Evolutionary conservation across 2,329 filamentous ascomycete genomes (phyloP).

Genomic region (Zymoseptoria ardabiliae): DNA sequence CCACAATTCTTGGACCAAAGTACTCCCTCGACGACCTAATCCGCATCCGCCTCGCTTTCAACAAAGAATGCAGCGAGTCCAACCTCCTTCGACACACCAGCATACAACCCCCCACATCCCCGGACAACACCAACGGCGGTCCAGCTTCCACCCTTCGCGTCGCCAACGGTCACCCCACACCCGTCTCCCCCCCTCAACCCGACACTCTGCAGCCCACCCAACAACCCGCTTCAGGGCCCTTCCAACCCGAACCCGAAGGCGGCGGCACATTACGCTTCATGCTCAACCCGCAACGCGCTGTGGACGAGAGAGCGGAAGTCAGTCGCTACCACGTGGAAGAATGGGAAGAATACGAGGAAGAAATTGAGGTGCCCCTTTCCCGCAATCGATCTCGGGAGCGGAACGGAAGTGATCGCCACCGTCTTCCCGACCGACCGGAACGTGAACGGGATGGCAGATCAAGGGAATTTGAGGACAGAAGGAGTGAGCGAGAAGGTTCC

Average conservation of each 20-base stretch:
- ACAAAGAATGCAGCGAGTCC: constrained; percentile 65
- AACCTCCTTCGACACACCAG: constrained; percentile 55
- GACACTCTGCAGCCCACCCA: constrained; percentile 15
- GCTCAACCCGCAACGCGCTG: constrained; percentile 70
- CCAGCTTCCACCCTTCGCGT: constrained; percentile 25
- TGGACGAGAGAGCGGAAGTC: constrained; percentile 61
- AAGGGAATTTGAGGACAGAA: constrained; percentile 44
- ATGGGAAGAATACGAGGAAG: constrained; percentile 68
- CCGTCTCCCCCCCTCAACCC: constrained; percentile 26
- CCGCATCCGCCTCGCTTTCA: constrained; percentile 76
- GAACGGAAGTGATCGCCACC: constrained; percentile 16
- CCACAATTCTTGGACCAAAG: constrained; percentile 64
- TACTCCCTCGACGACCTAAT: constrained; percentile 75
- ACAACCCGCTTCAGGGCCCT: constrained; percentile 8
- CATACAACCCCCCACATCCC: constrained; percentile 22
- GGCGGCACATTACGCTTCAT: constrained; percentile 78
- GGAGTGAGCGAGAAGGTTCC: constrained; percentile 67
- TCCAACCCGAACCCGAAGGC: constrained; percentile 20
- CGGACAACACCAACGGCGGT: constrained; percentile 27
- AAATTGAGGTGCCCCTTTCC: constrained; percentile 53
- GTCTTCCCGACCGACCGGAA: constrained; percentile 3
- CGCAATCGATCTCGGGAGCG: constrained; percentile 15
- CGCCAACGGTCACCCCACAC: constrained; percentile 29
- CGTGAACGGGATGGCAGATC: constrained; percentile 17
- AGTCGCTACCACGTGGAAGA: constrained; percentile 63